These are phyloP conservation scores for Phytophthora hibernalis DNA, from an alignment of 352 stramenopile genomes.

Conservation along the genomic window DNA sequence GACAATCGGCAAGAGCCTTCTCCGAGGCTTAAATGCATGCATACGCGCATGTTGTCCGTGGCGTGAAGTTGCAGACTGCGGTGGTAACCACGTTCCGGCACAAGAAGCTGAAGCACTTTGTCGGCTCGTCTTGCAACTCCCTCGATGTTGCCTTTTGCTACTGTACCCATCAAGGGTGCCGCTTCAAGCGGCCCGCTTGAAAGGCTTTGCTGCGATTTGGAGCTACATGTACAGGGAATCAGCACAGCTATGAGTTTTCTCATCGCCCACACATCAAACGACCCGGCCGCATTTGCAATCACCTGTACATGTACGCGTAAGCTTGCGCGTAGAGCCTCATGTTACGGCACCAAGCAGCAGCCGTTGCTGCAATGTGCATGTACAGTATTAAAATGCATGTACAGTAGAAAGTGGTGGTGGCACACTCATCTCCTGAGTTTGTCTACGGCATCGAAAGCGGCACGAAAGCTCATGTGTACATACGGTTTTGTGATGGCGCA, in stretches of 20 bases:
- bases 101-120: conserved; percentile 9
- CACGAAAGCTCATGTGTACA: neutral
- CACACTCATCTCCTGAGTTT: neutral
- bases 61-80: neutral
- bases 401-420: neutral
- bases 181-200: too few relatives aligned
- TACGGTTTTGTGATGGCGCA: conserved; percentile 17
- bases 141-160: neutral
- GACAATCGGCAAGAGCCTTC: too few relatives aligned
- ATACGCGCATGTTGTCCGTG: neutral
- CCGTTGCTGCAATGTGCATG: too few relatives aligned
- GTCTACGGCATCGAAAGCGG: neutral
- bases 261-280: neutral
- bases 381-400: too few relatives aligned
- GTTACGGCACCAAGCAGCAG: too few relatives aligned
- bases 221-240: too few relatives aligned
- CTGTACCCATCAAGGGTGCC: conserved; percentile 8
- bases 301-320: too few relatives aligned
- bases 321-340: too few relatives aligned
- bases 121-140: conserved; percentile 1
- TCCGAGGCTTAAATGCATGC: too few relatives aligned
- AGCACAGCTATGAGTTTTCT: neutral
- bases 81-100: neutral
- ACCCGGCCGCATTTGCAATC: neutral
- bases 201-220: too few relatives aligned